Percentiles rank a stretch among this genome's conserved stretches.
These are phyloP conservation scores for Blastobotrys persicus DNA, from an alignment of 1,139 yeast genomes.

Conservation along the genomic window DNA sequence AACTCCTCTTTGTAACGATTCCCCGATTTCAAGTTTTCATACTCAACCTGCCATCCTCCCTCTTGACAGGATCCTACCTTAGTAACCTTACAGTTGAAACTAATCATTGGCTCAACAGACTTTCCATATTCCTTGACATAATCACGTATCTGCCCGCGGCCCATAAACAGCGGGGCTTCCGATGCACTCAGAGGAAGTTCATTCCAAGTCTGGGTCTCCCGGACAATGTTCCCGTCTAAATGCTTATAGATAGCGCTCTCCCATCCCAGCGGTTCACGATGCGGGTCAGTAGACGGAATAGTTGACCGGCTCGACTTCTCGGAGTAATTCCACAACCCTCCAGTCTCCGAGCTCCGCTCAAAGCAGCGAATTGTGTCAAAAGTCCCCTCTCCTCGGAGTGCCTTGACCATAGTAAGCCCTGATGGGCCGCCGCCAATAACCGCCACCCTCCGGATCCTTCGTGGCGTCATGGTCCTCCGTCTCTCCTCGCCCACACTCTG, in stretches of 20 bases:
- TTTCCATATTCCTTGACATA: conserved; percentile 49
- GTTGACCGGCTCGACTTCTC: conserved; percentile 19
- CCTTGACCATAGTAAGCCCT: conserved; percentile 58
- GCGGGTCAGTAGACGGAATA: conserved; percentile 28
- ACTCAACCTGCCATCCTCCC: conserved; percentile 42
- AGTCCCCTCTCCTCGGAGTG: conserved; percentile 46
- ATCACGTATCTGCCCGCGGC: conserved; percentile 46
- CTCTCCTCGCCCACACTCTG: too few species aligned
- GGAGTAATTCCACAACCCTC: conserved; percentile 51
- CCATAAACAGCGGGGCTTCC: conserved; percentile 50
- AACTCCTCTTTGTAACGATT: conserved; percentile 32
- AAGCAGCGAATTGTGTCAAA: conserved; percentile 48
- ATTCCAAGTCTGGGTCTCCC: conserved; percentile 55
- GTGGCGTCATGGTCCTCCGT: background rate
- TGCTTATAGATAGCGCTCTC: conserved; percentile 48
- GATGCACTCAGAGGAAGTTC: conserved; percentile 45
- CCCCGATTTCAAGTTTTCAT: conserved; percentile 10
- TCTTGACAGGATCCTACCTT: conserved; percentile 30
- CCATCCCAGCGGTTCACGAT: conserved; percentile 17
- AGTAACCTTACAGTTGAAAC: conserved; percentile 43
- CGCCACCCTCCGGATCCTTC: conserved; percentile 21
- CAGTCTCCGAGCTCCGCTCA: conserved; percentile 49
- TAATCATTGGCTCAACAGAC: conserved; percentile 37
- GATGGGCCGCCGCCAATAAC: conserved; percentile 62
- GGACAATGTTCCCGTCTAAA: conserved; percentile 63